Percentiles rank a stretch among this genome's conserved stretches.
Evolutionary conservation across 257 asterid species (phyloP).

Genomic region (Gentiana straminea): DNA sequence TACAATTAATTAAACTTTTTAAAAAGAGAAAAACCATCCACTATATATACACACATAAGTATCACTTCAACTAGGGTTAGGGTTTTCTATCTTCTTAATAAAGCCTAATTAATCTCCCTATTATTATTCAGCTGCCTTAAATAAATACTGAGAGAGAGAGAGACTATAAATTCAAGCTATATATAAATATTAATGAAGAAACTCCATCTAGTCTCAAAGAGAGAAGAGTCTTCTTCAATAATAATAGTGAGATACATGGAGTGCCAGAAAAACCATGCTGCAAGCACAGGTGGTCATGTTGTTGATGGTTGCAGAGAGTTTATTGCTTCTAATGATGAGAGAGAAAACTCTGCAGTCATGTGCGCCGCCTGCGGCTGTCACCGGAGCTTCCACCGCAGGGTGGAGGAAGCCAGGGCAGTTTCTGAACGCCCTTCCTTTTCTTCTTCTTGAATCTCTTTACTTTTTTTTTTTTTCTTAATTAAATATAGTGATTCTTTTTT

Average conservation of each 20-base stretch:
- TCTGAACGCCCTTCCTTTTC: constrained; percentile 19
- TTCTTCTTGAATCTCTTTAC: constrained; percentile 1
- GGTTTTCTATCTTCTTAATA: constrained; percentile 5
- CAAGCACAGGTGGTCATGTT: constrained; percentile 65
- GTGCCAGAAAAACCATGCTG: constrained; percentile 88
- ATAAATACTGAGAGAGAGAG: background rate
- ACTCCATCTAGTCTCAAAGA: constrained; percentile 5
- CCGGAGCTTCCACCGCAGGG: constrained; percentile 68
- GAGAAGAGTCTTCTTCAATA: constrained; percentile 19
- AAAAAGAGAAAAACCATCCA: too few species aligned
- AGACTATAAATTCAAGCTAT: background rate
- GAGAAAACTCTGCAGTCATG: constrained; percentile 31
- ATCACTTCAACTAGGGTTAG: constrained; percentile 14
- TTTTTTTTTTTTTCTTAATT: constrained; percentile 7
- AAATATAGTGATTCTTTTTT: constrained; percentile 8
- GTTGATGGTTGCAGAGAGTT: constrained; percentile 92
- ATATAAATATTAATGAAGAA: constrained; percentile 10
- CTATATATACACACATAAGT: background rate
- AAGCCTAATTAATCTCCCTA: background rate
- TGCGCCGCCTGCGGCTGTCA: constrained; percentile 97
- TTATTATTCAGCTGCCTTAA: background rate
- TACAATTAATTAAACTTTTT: too few species aligned
- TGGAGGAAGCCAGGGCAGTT: constrained; percentile 33
- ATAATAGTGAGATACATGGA: constrained; percentile 64
- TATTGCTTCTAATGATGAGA: constrained; percentile 54